Evolutionary conservation across 2,329 filamentous ascomycete genomes (phyloP), one percentile per base, ranked within the genome.

Genomic region (Fusarium setosum): DNA sequence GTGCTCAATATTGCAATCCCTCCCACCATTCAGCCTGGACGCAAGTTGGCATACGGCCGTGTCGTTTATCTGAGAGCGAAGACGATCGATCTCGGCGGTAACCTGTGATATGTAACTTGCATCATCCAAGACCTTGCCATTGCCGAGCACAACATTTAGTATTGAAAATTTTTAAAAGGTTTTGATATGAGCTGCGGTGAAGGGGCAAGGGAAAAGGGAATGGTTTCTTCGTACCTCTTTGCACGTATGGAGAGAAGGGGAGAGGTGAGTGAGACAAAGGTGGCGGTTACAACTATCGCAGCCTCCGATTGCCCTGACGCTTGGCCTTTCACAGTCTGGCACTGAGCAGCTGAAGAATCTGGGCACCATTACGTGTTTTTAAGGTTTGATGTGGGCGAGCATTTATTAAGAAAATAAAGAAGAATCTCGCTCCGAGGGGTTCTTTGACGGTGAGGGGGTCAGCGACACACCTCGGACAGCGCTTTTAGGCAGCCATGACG

Each of bases 41-140:
- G 65, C 63, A 12, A 62, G 65, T 47, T 58, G n/a, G 32, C 65
- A 68, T 6, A 68, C 60, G 11, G 63, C 66, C 20, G 4, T 17
- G 32, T 35, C 32, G 32, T 35, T 35, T 7, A 35, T 35, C 32
- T n/a, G 32, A 35, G 32, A 35, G 15, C 32, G 32, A 35, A 35
- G 32, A 35, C 32, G 32, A 35, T 35, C 32, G 32, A 35, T 35
- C 32, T 35, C 32, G 32, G 32, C 32, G 32, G 32, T 15, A 35
- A 35, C 17, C 7, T 35, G 32, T 35, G 32, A 35, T 35, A 35
- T n/a, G 15, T 35, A 35, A 35, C 12, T 35, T 35, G 32, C 32
- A 35, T 35, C 32, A 35, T 35, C 32, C 32, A 35, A 35, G 12
- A 17, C 32, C 32, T 35, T n/a, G n/a, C n/a, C n/a, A 8, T n/a